phyloP scores from a whole-genome alignment of 2,329 filamentous ascomycete species.

The Cladosporium sp. region DNA sequence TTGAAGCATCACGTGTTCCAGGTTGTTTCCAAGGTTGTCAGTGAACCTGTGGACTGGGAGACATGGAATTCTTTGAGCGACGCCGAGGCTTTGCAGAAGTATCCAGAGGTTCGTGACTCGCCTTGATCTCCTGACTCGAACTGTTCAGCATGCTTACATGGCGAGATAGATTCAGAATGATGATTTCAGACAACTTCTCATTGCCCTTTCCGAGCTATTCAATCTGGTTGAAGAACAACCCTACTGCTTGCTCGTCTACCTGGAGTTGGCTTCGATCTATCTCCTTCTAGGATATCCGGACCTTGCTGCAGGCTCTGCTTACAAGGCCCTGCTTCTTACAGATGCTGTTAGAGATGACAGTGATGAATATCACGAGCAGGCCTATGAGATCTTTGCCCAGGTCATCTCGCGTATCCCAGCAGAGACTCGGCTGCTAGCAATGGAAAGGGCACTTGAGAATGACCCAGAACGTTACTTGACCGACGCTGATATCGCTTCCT shows the following conservation, averaged over 20 bases:
- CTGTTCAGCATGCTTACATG: neutral
- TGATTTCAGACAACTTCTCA: constrained; percentile 5
- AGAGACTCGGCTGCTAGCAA: constrained; percentile 4
- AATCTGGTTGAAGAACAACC: constrained; percentile 13
- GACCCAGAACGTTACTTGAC: constrained; percentile 10
- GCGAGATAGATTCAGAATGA: constrained; percentile 1
- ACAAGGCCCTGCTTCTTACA: constrained; percentile 78
- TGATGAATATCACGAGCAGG: constrained; percentile 75
- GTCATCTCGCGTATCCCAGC: constrained; percentile 6
- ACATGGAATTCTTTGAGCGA: constrained; percentile 9
- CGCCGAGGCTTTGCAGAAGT: constrained; percentile 4
- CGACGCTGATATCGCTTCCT: constrained; percentile 3
- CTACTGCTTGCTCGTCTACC: constrained; percentile 21
- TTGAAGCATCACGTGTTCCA: constrained; percentile 11
- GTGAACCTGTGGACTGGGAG: constrained; percentile 10
- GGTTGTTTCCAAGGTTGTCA: constrained; percentile 8
- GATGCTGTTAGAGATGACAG: constrained; percentile 75
- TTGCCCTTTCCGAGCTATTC: constrained; percentile 5
- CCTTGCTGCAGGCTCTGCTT: constrained; percentile 82
- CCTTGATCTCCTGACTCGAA: no score
- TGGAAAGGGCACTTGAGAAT: constrained; percentile 6
- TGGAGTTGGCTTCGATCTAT: constrained; percentile 65
- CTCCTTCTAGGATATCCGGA: constrained; percentile 78
- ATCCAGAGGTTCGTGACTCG: constrained; percentile 6
- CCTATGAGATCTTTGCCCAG: constrained; percentile 38